Conservation (phyloP, 1,284 basidiomycete species). For the Trichosporon faecale region DNA sequence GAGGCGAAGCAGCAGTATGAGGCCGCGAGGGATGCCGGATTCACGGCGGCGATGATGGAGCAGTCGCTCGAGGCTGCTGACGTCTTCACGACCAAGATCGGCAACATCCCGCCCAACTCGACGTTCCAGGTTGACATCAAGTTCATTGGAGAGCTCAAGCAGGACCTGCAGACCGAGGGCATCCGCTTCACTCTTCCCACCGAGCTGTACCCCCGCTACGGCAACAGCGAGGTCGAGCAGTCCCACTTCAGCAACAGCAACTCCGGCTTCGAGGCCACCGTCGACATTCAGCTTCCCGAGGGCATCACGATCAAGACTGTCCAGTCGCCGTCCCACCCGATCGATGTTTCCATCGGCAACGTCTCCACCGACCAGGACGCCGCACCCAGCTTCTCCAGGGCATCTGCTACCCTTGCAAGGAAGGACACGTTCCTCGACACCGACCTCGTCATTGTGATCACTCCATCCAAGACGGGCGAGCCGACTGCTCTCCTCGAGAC, state of each 20-base stretch:
- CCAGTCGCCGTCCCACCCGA: constrained; percentile 24
- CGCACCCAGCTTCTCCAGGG: constrained; percentile 7
- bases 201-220: constrained; percentile 27
- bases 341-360: constrained; percentile 18
- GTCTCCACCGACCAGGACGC: constrained; percentile 18
- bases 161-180: constrained; percentile 27
- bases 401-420: constrained; percentile 13
- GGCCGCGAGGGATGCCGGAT: constrained; percentile 53
- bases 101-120: constrained; percentile 22
- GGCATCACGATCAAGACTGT: constrained; percentile 21
- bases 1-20: constrained; percentile 55
- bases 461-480: constrained; percentile 21
- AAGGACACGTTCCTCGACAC: constrained; percentile 10
- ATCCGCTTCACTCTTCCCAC: constrained; percentile 29
- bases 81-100: constrained; percentile 16
- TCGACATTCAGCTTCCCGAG: constrained; percentile 23
- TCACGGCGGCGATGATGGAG: constrained; percentile 53
- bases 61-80: constrained; percentile 26
- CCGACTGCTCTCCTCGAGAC: constrained; percentile 30
- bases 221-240: not conserved
- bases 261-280: not conserved
- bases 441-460: constrained; percentile 32
- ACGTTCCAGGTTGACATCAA: constrained; percentile 21
- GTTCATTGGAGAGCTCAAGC: constrained; percentile 27
- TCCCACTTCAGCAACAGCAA: not conserved